Conservation (phyloP, 139 green algal species). For the Picochlorum costavermella region DNA sequence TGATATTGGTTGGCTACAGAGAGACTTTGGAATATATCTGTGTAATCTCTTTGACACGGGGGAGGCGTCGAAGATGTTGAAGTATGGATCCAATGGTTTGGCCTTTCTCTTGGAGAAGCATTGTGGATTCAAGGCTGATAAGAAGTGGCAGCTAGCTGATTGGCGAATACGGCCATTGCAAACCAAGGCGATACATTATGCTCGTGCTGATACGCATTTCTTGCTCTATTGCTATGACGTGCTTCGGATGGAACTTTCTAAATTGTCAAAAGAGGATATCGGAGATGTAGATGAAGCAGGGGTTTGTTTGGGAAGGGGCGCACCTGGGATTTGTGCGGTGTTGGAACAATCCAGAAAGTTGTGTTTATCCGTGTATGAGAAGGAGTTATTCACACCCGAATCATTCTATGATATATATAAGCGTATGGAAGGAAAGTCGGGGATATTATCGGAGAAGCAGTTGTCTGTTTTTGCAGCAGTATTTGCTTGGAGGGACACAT, state of each 20-base stretch:
- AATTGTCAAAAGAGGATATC: conserved; percentile 16
- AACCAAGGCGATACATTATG: conserved; percentile 75
- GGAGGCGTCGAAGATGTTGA: conserved; percentile 46
- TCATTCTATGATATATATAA: conserved; percentile 25
- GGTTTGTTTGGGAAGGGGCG: not conserved
- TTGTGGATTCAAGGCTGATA: conserved; percentile 55
- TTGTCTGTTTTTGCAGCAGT: conserved; percentile 46
- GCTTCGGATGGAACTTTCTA: conserved; percentile 34
- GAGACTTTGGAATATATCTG: conserved; percentile 89
- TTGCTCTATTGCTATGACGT: conserved; percentile 83
- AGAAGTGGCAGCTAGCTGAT: conserved; percentile 87
- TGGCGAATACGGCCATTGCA: conserved; percentile 80
- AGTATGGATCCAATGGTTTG: conserved; percentile 41
- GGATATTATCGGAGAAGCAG: conserved; percentile 36
- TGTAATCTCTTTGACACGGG: conserved; percentile 95
- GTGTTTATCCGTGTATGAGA: conserved; percentile 68
- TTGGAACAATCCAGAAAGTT: conserved; percentile 69
- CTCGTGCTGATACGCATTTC: conserved; percentile 85
- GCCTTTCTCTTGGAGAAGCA: conserved; percentile 69
- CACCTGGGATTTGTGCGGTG: conserved; percentile 41
- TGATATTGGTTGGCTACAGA: conserved; percentile 83
- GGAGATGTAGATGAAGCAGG: conserved; percentile 8
- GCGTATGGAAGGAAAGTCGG: conserved; percentile 7
- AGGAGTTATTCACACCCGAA: conserved; percentile 32
- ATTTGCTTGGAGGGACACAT: conserved; percentile 63